A percentile compares a stretch with the other conserved stretches of the same genome.
phyloP scores from a whole-genome alignment of 345 rosid species.

The Atalantia buxifolia region DNA sequence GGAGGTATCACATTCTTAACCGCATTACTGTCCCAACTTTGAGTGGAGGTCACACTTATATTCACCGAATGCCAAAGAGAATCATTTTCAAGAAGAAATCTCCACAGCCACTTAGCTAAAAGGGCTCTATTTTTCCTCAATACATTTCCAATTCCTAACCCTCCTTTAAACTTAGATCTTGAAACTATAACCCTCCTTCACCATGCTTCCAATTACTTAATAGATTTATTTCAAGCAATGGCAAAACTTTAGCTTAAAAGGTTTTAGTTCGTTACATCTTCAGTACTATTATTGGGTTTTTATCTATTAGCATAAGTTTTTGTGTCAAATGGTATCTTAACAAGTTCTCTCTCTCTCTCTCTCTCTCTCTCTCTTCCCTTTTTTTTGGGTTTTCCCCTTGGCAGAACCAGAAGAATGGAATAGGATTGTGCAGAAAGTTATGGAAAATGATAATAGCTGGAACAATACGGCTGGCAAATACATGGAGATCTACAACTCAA shows the following conservation, averaged over 20 bases:
- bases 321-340: background rate
- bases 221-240: background rate
- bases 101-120: too few relatives aligned
- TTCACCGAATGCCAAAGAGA: too few relatives aligned
- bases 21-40: too few relatives aligned
- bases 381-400: too few relatives aligned
- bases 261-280: background rate
- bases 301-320: background rate
- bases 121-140: background rate
- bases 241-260: background rate
- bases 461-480: conserved; percentile 47
- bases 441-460: conserved; percentile 54
- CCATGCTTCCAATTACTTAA: too few relatives aligned
- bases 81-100: too few relatives aligned
- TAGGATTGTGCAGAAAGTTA: conserved; percentile 28
- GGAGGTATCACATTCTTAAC: too few relatives aligned
- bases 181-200: background rate
- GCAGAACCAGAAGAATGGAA: conserved; percentile 35
- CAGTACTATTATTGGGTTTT: background rate
- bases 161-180: background rate
- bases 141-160: background rate
- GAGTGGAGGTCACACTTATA: too few relatives aligned
- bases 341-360: too few relatives aligned
- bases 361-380: rapidly evolving
- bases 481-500: conserved; percentile 38